phyloP scores from a whole-genome alignment of 495 filamentous ascomycete genomes.

The Neurospora intermedia region DNA sequence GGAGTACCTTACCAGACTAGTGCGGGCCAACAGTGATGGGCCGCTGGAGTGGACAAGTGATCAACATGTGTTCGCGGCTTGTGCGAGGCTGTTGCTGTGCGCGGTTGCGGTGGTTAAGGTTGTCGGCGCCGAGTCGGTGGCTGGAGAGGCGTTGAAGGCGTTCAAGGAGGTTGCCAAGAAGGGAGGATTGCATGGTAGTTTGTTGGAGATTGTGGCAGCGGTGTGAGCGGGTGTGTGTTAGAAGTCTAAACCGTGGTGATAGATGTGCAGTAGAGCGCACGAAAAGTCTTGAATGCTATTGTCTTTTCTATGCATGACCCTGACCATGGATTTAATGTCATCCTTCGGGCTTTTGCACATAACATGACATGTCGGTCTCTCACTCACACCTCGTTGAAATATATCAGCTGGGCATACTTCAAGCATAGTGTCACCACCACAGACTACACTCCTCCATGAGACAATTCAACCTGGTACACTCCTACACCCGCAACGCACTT shows the following conservation, averaged over 20 bases:
- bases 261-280: not conserved
- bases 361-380: not conserved
- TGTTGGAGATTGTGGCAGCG: constrained; percentile 20
- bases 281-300: not conserved
- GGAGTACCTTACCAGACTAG: constrained; percentile 29
- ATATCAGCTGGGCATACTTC: not conserved
- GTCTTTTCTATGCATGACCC: not conserved
- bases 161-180: constrained; percentile 17
- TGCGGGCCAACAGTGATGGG: constrained; percentile 40
- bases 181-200: constrained; percentile 21
- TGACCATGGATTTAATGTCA: not conserved
- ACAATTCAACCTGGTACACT: not conserved
- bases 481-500: not conserved
- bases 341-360: not conserved
- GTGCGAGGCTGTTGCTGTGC: constrained; percentile 45
- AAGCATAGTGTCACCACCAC: not conserved
- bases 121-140: not conserved
- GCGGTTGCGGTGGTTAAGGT: constrained; percentile 24
- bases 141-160: constrained; percentile 17
- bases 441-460: not conserved
- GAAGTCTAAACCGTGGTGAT: not conserved
- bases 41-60: constrained; percentile 64
- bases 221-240: not conserved
- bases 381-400: not conserved
- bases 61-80: constrained; percentile 59